A percentile compares a stretch with the other conserved stretches of the same genome.
phyloP scores from a whole-genome alignment of 1,284 basidiomycete genomes.

The Fomitopsis pinicola region DNA sequence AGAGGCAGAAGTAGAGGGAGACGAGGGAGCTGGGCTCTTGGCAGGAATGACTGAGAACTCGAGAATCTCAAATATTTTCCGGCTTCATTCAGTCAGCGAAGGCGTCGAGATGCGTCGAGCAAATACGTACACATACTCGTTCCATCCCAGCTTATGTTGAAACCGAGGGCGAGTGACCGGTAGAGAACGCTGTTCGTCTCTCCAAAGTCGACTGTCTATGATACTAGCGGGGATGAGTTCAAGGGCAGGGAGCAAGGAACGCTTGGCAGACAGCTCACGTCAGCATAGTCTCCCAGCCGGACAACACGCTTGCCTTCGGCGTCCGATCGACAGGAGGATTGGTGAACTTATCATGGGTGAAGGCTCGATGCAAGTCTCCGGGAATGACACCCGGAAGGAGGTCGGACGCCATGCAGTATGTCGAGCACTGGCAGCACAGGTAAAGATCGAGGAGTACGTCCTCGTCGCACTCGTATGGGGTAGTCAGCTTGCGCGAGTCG shows the following conservation, averaged over 20 bases:
- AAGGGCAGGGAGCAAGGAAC: neutral
- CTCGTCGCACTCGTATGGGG: constrained; percentile 56
- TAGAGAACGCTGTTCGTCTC: constrained; percentile 55
- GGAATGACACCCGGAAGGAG: constrained; percentile 71
- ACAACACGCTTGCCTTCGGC: constrained; percentile 45
- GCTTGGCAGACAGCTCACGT: constrained; percentile 39
- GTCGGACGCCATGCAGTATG: constrained; percentile 64
- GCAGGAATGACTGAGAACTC: constrained; percentile 37
- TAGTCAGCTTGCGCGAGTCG: constrained; percentile 57
- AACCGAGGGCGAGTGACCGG: constrained; percentile 53
- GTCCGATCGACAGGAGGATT: constrained; percentile 37
- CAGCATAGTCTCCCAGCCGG: constrained; percentile 64
- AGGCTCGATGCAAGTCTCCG: constrained; percentile 40
- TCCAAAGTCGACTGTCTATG: constrained; percentile 71
- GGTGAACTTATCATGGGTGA: constrained; percentile 35
- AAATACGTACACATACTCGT: constrained; percentile 45
- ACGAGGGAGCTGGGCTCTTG: neutral
- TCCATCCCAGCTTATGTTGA: constrained; percentile 65
- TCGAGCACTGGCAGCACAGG: constrained; percentile 76
- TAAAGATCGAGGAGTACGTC: constrained; percentile 71
- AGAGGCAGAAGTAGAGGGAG: neutral
- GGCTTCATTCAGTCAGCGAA: constrained; percentile 23
- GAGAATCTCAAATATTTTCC: constrained; percentile 54
- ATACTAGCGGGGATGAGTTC: constrained; percentile 32
- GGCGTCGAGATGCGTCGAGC: neutral